Base-by-base conservation (phyloP, 805 yeast genomes). In the Priceomyces carsonii region DNA sequence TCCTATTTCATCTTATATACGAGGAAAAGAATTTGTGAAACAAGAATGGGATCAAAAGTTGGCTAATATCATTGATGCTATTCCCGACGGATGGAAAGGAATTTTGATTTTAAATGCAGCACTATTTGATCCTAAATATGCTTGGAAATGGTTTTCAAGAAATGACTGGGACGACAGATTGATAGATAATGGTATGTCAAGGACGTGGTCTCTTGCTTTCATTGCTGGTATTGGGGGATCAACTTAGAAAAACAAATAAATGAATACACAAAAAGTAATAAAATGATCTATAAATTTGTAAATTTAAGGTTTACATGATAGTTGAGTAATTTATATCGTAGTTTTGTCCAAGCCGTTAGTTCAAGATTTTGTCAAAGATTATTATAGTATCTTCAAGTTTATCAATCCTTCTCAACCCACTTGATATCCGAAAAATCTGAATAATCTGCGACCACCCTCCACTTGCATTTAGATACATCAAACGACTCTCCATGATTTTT, bases 141-240 rank as follows among this genome's bases (percentile, higher is more conserved):
- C 71, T 1, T 68, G 73, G 73, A 43, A 54, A 23, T 68, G 71
- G 71, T 68, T 67, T 47, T 54, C 80, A 1, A 53, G 75, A 21
- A 47, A 65, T 5, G 64, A 62, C 36, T 89, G 86, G 72, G 53
- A 66, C 29, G 62, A 65, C n/a, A 49, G 57, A 3, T 73, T 71
- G 44, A 74, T 90, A 31, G 97, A 90, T 51, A 77, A 77, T 38
- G 97, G 97, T 2, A 91, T 88, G 71, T 80, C 91, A 18, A 65
- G 80, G 43, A 83, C 96, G 0, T 89, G 96, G 95, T 81, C 90
- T 8, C 66, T 89, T 43, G 80, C 95, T 0, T 85, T 76, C 45
- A 71, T 86, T 29, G 95, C 77, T 5, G 82, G 75, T 14, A 57
- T 67, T 33, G 68, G 66, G 6, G 67, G 63, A 6, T 48, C 48